These are phyloP conservation scores for Kickxella alabastrina DNA, from an alignment of 192 early-diverging fungal species.

Conservation along the genomic window DNA sequence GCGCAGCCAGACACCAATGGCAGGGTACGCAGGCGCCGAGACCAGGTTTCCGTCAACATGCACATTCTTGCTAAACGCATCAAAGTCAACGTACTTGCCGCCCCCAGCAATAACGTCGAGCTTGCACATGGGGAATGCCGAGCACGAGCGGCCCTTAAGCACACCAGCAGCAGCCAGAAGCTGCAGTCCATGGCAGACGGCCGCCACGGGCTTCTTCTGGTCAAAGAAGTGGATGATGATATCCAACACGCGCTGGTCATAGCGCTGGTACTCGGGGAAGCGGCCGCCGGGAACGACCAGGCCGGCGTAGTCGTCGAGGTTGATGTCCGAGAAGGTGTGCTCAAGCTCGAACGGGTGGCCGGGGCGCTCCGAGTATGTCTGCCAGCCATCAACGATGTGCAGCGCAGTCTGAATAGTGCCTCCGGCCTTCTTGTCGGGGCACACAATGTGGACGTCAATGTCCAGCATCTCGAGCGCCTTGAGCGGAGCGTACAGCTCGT, in stretches of 20 bases:
- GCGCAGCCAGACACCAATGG: conserved; percentile 45
- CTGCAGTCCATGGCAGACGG: conserved; percentile 56
- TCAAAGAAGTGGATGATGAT: conserved; percentile 50
- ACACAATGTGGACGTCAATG: conserved; percentile 52
- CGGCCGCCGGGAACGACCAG: conserved; percentile 55
- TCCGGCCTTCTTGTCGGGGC: conserved; percentile 53
- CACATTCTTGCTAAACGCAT: conserved; percentile 25
- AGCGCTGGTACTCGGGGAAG: conserved; percentile 56
- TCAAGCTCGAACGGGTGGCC: conserved; percentile 52
- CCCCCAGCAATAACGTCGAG: conserved; percentile 37
- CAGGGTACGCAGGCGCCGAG: conserved; percentile 41
- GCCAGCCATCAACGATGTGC: conserved; percentile 51
- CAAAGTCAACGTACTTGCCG: conserved; percentile 35
- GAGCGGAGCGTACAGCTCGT: conserved; percentile 56
- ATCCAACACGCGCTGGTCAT: conserved; percentile 51
- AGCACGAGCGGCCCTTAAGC: conserved; percentile 40
- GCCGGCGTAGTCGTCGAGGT: conserved; percentile 51
- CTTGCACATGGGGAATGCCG: conserved; percentile 39
- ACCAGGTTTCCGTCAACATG: conserved; percentile 47
- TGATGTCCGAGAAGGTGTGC: conserved; percentile 43
- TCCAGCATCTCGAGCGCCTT: conserved; percentile 52
- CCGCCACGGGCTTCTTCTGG: conserved; percentile 51
- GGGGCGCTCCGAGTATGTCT: conserved; percentile 52
- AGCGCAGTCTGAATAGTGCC: conserved; percentile 50
- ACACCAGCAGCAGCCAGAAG: conserved; percentile 45